Base-by-base conservation (phyloP, 2,329 filamentous ascomycete genomes). In the Ceratocystis alfenasii region DNA sequence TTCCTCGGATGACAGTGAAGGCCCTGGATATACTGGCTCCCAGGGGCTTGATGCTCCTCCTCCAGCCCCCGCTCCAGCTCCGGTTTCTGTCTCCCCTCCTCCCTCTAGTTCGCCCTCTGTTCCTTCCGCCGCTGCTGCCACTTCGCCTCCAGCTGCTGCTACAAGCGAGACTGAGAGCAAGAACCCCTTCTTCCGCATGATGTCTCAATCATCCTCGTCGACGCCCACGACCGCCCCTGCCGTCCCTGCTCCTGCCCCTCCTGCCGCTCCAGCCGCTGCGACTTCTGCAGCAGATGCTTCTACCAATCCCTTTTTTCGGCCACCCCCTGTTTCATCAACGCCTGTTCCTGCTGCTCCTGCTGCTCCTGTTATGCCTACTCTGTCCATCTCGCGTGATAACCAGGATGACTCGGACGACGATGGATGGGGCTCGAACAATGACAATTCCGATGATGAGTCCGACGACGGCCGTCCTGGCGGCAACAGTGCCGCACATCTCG, bases 111-210 rank as follows among this genome's bases (percentile, higher is more conserved):
- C 82, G 20, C 78, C 83, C 59, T 79, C 81, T 2, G 77, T 80
- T 5, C 79, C 82, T 55, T 44, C 62, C 55, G 76, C 80, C 2
- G 77, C 79, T n/a, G 48, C 48, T 25, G 20, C 15, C 48, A 74
- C 79, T 36, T 76, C 80, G 25, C 77, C 82, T 22, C 79, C 80
- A 36, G 81, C 81, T 67, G 79, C 83, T 55, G 79, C 81, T 3
- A 77, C 80, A 5, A 53, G 61, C n/a, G 87, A 90, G 70, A 80
- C 83, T 1, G 89, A 95, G 75, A 96, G 90, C 71, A 93, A 89
- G 75, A 97, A 97, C 73, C 94, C 94, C 2, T 99, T 95, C 78
- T 90, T 93, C 78, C 90, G 88, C 76, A 94, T 92, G 78, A 86
- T 95, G 80, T 86, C 85, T 62, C 87, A 92, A 74, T 77, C 80